Conservation (phyloP, 257 asterid genomes). For the Phtheirospermum japonicum region DNA sequence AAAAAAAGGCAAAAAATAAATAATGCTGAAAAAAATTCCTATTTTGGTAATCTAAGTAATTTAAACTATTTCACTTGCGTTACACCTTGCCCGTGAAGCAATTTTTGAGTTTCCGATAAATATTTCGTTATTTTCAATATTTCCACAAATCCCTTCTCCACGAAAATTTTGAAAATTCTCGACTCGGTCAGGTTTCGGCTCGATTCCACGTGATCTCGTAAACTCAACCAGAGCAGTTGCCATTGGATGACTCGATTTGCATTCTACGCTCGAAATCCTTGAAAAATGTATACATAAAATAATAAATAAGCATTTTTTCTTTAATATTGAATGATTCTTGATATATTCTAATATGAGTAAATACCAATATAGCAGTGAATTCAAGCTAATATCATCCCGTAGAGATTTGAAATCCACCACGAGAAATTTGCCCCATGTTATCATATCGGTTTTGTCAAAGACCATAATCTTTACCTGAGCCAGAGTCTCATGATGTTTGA, state of each 20-base stretch:
- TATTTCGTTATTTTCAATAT: too few species aligned
- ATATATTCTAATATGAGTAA: too few species aligned
- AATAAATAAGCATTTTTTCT: too few species aligned
- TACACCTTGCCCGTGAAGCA: slow-evolving; percentile 58
- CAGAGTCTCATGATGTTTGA: slow-evolving; percentile 62
- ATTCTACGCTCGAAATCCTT: slow-evolving; percentile 78
- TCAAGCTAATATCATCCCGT: slow-evolving; percentile 34
- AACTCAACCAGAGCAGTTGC: slow-evolving; percentile 57
- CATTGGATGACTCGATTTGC: slow-evolving; percentile 74
- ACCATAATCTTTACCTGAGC: slow-evolving; percentile 61
- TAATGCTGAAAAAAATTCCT: too few species aligned
- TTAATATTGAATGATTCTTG: too few species aligned
- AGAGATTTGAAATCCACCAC: slow-evolving; percentile 54
- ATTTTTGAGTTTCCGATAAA: too few species aligned
- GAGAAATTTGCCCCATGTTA: slow-evolving; percentile 67
- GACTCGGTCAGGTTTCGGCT: slow-evolving; percentile 61
- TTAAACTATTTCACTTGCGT: slow-evolving; percentile 52
- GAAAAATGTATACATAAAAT: too few species aligned
- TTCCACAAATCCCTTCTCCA: too few species aligned
- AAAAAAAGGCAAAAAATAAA: too few species aligned
- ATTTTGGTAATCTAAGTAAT: too few species aligned
- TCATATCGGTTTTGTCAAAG: slow-evolving; percentile 78
- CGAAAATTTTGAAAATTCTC: slow-evolving; percentile 55
- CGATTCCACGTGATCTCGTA: slow-evolving; percentile 37
- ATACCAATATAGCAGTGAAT: slow-evolving; percentile 59